Base-by-base conservation (phyloP, 805 yeast species). In the Brettanomyces sp. region DNA sequence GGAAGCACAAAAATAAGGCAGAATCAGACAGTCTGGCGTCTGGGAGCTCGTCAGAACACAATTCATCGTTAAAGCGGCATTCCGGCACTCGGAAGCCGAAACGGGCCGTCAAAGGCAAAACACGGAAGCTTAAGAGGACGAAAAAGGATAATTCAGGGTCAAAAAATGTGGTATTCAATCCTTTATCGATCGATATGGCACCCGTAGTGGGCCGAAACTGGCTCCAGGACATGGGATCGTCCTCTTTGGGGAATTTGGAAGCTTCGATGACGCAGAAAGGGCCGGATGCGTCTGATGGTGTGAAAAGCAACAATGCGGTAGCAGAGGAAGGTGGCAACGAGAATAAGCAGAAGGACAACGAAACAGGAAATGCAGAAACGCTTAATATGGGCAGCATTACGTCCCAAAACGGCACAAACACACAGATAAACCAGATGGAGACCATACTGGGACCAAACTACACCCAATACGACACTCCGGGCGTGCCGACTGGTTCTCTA, bases 161-260 rank as follows among this genome's bases (percentile, higher is more conserved):
- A 25, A 41, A 47, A 32, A 52, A 54, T 36, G 52, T 59, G 33
- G 54, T 60, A 4, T 61, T 61, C 49, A 61, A 61, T 45, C 65
- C 65, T 13, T 41, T 60, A 25, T 55, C 63, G 0, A 46, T 59
- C 41, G 52, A 51, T 32, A 46, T 56, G 38, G 42, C 53, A 3
- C 33, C 43, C 5, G 3, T 39, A 13, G 42, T 32, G 4, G 25
- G n/a, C n/a, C 22, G 34, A 13, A 30, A 41, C 25, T 30, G 36
- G 37, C 37, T 41, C 8, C 43, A 41, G 22, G 39, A 32, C 13
- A 45, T 35, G 44, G 42, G 42, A 13, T 21, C 42, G 2, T 14
- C 42, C n/a, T n/a, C 42, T 37, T 24, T 41, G 28, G 42, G 42
- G 22, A 34, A 39, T 39, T 4, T 43, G 28, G 22, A 14, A 12